Evolutionary conservation across 2,329 filamentous ascomycete species (phyloP).

Genomic region (Alternaria brassicicola): DNA sequence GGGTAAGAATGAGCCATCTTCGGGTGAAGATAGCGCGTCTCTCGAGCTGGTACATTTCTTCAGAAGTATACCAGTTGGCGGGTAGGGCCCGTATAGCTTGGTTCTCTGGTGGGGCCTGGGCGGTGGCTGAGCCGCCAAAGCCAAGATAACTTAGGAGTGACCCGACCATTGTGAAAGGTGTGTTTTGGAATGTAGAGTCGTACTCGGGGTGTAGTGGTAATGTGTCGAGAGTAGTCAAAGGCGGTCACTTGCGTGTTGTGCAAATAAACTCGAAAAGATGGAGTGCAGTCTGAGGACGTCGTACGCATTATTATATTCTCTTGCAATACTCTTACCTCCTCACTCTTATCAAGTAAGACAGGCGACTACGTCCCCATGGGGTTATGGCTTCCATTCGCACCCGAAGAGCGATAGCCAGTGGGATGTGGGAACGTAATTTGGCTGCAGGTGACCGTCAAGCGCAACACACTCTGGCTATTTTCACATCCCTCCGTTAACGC

Average conservation of each 20-base stretch:
- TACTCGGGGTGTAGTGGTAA: not conserved
- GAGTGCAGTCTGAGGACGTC: conserved; percentile 12
- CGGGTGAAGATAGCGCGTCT: conserved; percentile 59
- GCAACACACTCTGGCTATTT: conserved; percentile 22
- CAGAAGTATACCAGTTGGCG: conserved; percentile 49
- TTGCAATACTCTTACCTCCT: conserved; percentile 15
- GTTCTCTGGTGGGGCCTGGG: conserved; percentile 22
- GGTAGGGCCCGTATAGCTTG: conserved; percentile 51
- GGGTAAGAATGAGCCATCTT: conserved; percentile 63
- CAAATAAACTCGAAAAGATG: conserved; percentile 9
- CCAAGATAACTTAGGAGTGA: conserved; percentile 38
- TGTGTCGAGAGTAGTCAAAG: not conserved
- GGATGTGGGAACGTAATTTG: conserved; percentile 35
- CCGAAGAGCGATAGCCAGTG: conserved; percentile 27
- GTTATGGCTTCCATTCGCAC: conserved; percentile 36
- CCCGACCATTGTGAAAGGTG: conserved; percentile 27
- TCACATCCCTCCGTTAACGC: conserved; percentile 13
- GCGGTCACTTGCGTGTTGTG: not conserved
- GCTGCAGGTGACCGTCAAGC: conserved; percentile 25
- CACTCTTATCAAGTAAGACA: conserved; percentile 36
- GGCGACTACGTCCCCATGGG: conserved; percentile 34
- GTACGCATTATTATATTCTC: conserved; percentile 31
- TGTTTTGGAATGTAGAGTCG: not conserved
- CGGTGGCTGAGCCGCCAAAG: conserved; percentile 24
- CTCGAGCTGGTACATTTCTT: conserved; percentile 56